These are phyloP conservation scores for Saksenaea oblongispora DNA, from an alignment of 371 early-diverging fungal genomes.

Conservation along the genomic window DNA sequence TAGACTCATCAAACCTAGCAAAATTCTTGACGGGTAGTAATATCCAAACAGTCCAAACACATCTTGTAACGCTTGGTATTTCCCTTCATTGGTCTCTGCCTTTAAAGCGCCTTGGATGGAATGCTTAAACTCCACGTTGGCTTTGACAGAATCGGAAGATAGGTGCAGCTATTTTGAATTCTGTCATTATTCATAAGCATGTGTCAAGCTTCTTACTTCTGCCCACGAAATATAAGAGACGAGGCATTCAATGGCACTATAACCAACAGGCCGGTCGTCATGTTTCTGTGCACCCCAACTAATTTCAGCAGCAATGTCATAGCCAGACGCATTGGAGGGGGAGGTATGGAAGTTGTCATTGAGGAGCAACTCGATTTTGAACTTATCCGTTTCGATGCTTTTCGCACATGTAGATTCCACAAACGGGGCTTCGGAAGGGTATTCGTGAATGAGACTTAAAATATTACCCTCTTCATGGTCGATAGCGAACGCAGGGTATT, in stretches of 20 bases:
- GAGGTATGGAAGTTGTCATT: background rate
- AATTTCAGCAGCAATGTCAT: background rate
- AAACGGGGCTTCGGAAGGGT: background rate
- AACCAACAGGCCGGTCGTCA: background rate
- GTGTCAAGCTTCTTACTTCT: no score
- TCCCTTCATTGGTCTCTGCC: background rate
- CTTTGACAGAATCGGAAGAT: background rate
- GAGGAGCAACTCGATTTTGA: background rate
- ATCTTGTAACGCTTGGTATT: background rate
- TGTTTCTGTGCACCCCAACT: background rate
- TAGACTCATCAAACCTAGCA: background rate
- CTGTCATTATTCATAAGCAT: no score
- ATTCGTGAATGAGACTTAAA: background rate
- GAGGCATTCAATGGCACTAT: background rate
- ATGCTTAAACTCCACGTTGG: background rate
- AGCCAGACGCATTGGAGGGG: background rate
- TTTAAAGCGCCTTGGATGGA: background rate
- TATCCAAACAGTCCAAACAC: background rate
- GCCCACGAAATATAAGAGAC: no score
- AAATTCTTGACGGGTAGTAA: background rate
- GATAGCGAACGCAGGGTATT: background rate
- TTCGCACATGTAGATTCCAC: background rate
- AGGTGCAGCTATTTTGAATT: background rate
- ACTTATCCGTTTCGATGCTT: background rate
- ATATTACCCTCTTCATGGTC: background rate